Conservation (phyloP, 805 yeast species). For the Yamadazyma nakazawae region DNA sequence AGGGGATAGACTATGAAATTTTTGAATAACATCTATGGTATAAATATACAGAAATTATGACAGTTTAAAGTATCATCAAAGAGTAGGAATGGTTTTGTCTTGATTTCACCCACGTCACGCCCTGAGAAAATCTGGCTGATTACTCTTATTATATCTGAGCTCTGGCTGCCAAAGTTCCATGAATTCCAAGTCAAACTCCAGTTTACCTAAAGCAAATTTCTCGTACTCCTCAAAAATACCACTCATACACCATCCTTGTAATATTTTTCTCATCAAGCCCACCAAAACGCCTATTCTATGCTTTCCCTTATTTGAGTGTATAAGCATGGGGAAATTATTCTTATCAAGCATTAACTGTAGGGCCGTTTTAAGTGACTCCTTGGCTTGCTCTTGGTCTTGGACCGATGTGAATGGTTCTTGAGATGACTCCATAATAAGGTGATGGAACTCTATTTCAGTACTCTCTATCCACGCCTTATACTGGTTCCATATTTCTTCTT, state of each 20-base stretch:
- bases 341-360: conserved; percentile 54
- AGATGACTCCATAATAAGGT: conserved; percentile 66
- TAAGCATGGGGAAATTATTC: conserved; percentile 79
- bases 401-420: conserved; percentile 72
- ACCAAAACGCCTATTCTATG: conserved; percentile 92
- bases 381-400: conserved; percentile 34
- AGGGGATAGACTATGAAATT: background rate
- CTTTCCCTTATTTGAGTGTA: conserved; percentile 97
- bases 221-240: conserved; percentile 94
- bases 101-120: conserved; percentile 8
- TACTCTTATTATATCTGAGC: conserved; percentile 42
- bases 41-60: background rate
- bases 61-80: no score
- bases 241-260: conserved; percentile 92
- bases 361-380: conserved; percentile 51
- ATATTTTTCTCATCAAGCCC: conserved; percentile 80
- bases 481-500: conserved; percentile 49
- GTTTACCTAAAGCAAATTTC: conserved; percentile 89
- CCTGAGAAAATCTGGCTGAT: conserved; percentile 62
- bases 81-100: background rate
- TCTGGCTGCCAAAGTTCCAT: conserved; percentile 78
- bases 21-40: no score
- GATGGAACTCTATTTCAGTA: conserved; percentile 52
- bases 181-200: conserved; percentile 86
- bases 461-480: conserved; percentile 66